phyloP scores from a whole-genome alignment of 306 rosid species.

The Cicer cuneatum region DNA sequence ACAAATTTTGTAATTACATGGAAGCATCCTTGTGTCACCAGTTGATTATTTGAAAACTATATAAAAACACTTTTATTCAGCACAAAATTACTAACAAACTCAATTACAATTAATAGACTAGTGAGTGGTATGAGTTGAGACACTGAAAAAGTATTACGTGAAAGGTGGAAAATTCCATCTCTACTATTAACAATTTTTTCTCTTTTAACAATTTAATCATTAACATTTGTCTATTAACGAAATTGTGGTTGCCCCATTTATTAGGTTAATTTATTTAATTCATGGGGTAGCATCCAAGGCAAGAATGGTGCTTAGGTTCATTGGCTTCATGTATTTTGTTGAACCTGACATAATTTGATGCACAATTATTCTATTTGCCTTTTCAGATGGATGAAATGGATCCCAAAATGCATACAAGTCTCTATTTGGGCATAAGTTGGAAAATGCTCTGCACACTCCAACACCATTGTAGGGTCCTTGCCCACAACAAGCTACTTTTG shows the following conservation, averaged over 20 bases:
- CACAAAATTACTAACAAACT: no score
- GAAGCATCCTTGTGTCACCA: no score
- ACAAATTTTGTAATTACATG: no score
- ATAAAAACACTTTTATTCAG: no score
- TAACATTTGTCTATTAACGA: no score
- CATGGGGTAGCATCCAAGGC: constrained; percentile 50
- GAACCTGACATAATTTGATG: constrained; percentile 61
- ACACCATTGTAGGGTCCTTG: constrained; percentile 86
- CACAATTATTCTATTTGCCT: constrained; percentile 63
- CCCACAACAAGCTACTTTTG: constrained; percentile 76
- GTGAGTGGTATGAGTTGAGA: no score
- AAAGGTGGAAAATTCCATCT: no score
- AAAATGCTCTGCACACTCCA: constrained; percentile 59
- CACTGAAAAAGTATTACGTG: no score
- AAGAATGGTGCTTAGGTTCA: constrained; percentile 71
- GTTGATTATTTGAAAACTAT: no score
- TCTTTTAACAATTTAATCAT: no score
- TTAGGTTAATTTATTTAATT: background rate
- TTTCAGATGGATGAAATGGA: constrained; percentile 72
- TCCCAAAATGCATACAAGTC: constrained; percentile 69
- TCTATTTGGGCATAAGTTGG: constrained; percentile 70
- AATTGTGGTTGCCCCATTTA: background rate
- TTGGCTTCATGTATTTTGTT: constrained; percentile 61
- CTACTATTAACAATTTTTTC: no score
- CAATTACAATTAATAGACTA: no score